These are phyloP conservation scores for Allium sativum DNA, from an alignment of 106 monocot genomes.

Conservation along the genomic window DNA sequence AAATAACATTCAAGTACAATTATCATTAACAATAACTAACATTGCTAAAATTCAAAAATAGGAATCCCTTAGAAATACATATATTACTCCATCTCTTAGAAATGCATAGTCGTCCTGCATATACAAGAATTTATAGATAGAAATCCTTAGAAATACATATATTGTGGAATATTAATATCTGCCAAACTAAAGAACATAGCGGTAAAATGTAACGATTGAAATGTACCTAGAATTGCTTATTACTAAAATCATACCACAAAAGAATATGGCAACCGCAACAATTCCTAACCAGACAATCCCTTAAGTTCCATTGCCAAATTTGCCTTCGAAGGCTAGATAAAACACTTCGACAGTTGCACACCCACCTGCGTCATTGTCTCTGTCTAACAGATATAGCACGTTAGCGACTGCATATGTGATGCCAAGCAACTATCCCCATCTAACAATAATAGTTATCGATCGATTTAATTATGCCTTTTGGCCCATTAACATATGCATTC, in stretches of 20 bases:
- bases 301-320: constrained; percentile 63
- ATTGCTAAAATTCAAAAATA: too few relatives aligned
- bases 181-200: too few relatives aligned
- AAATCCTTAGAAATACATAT: too few relatives aligned
- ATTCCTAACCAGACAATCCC: constrained; percentile 75
- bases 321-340: constrained; percentile 65
- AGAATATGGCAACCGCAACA: constrained; percentile 73
- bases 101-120: constrained; percentile 88
- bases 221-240: constrained; percentile 86
- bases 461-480: constrained; percentile 73
- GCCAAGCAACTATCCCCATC: constrained; percentile 80
- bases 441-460: constrained; percentile 64
- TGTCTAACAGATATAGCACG: constrained; percentile 57
- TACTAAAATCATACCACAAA: constrained; percentile 80
- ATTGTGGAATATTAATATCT: too few relatives aligned
- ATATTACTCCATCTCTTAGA: constrained; percentile 93
- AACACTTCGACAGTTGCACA: constrained; percentile 85
- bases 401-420: constrained; percentile 74
- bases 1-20: too few relatives aligned
- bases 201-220: too few relatives aligned
- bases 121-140: background rate
- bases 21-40: too few relatives aligned
- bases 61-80: too few relatives aligned
- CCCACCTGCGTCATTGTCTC: constrained; percentile 76
- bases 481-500: constrained; percentile 64